Conservation (phyloP, 2,329 filamentous ascomycete genomes). For the Colletotrichum sansevieriae region DNA sequence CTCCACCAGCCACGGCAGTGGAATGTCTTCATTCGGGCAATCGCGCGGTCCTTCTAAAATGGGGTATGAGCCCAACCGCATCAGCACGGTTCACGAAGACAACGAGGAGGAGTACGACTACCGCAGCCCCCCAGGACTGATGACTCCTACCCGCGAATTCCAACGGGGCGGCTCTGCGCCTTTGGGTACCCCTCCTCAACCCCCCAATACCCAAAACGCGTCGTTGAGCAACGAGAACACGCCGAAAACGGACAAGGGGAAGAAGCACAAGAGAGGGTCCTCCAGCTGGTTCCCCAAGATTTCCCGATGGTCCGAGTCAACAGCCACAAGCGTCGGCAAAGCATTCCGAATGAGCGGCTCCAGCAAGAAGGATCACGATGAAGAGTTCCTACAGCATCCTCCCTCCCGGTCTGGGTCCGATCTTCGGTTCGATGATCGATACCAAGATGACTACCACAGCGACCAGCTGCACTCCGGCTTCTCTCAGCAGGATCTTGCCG, state of each 20-base stretch:
- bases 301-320: constrained; percentile 97
- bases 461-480: constrained; percentile 72
- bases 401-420: constrained; percentile 85
- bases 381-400: constrained; percentile 68
- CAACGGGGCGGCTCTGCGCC: constrained; percentile 67
- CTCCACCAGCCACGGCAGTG: constrained; percentile 76
- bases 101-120: constrained; percentile 81
- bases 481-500: constrained; percentile 63
- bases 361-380: constrained; percentile 69
- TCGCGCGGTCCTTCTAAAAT: constrained; percentile 60
- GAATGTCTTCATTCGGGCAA: constrained; percentile 75
- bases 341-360: constrained; percentile 78
- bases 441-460: constrained; percentile 68
- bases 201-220: constrained; percentile 53
- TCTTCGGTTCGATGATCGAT: constrained; percentile 73
- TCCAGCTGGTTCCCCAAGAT: constrained; percentile 89
- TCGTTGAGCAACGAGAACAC: constrained; percentile 84
- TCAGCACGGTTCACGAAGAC: constrained; percentile 89
- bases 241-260: constrained; percentile 79
- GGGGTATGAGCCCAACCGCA: constrained; percentile 72
- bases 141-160: constrained; percentile 68
- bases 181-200: constrained; percentile 70
- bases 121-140: constrained; percentile 50
- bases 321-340: constrained; percentile 86
- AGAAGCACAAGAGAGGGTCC: constrained; percentile 89